Percentiles rank a stretch among this genome's conserved stretches.
Conservation (phyloP, 2,329 filamentous ascomycete genomes). For the Trichothecium sympodiale region DNA sequence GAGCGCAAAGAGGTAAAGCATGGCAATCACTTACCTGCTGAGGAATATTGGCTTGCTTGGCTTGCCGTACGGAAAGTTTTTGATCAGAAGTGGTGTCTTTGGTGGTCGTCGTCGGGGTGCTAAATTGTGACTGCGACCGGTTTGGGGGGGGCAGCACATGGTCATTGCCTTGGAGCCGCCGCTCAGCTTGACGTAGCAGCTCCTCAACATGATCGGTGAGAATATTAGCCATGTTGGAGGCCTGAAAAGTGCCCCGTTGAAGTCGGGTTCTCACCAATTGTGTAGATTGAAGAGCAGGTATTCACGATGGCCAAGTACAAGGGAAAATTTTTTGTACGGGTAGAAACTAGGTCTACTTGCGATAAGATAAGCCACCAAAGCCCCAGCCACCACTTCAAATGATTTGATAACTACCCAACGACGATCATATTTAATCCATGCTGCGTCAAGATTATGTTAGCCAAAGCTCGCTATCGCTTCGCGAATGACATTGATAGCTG, state of each 20-base stretch:
- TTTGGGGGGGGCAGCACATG: conserved; percentile 6
- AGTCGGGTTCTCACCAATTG: no score
- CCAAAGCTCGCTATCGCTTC: no score
- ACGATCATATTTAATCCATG: no score
- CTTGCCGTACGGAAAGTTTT: conserved; percentile 8
- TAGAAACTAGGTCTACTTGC: background rate
- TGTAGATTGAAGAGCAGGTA: no score
- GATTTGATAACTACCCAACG: no score
- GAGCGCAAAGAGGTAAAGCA: conserved; percentile 3
- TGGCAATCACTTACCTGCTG: conserved; percentile 17
- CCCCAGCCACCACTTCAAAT: no score
- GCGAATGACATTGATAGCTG: no score
- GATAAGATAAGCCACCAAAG: no score
- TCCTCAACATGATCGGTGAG: conserved; percentile 18
- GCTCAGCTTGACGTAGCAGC: conserved; percentile 20
- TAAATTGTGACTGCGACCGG: conserved; percentile 4
- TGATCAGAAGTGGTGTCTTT: conserved; percentile 3
- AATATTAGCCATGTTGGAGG: conserved; percentile 16
- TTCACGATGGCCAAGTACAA: no score
- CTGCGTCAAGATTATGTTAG: no score
- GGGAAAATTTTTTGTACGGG: conserved; percentile 8
- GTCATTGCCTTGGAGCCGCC: conserved; percentile 16
- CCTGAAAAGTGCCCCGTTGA: no score
- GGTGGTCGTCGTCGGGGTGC: conserved; percentile 2
- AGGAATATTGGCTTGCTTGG: conserved; percentile 2